Evolutionary conservation across 1,139 yeast genomes (phyloP), one percentile per base, ranked within the genome.

Genomic region (Yamadazyma dendronema): DNA sequence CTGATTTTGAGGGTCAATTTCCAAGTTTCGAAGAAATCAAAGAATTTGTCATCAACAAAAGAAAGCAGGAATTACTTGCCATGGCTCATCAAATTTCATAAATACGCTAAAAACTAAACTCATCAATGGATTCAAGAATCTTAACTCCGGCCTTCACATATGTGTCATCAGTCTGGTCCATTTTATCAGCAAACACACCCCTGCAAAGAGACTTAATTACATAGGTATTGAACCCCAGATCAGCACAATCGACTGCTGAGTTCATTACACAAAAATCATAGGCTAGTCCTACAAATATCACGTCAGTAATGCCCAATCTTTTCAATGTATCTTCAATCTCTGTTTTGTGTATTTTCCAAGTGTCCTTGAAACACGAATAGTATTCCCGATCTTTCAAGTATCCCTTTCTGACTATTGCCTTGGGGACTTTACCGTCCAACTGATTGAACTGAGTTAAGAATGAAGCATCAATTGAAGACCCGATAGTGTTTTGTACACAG

Each of bases 331-430:
- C 57, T 36, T 72, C 68, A 47, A 90, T 64, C 40, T 80, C 92
- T 0, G 97, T 89, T 33, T 77, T 67, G 50, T 84, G 82, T 24
- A 76, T 50, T 17, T 78, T 74, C 94, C 96, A 87, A 21, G 78
- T 71, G 57, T 90, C 97, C 38, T 73, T 67, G 56, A 90, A 89
- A 28, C 95, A 90, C n/a, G 96, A 87, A 54, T 89, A 90, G 57
- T 83, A 88, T 54, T 90, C 97, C 16, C 94, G 61, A 49, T 86
- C 90, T 17, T 63, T 63, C 23, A 82, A 58, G 41, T 68, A 73
- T 0, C 97, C 97, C 59, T 90, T 90, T 40, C 70, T 69, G 4
- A 90, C 79, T 2, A 78, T 57, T 0, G 62, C 49, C 31, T 57
- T 59, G 2, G 74, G 70, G 5, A 57, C 47, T 3, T 42, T 40